Conservation (phyloP, 148 eudicot genomes). For the Silene latifolia region DNA sequence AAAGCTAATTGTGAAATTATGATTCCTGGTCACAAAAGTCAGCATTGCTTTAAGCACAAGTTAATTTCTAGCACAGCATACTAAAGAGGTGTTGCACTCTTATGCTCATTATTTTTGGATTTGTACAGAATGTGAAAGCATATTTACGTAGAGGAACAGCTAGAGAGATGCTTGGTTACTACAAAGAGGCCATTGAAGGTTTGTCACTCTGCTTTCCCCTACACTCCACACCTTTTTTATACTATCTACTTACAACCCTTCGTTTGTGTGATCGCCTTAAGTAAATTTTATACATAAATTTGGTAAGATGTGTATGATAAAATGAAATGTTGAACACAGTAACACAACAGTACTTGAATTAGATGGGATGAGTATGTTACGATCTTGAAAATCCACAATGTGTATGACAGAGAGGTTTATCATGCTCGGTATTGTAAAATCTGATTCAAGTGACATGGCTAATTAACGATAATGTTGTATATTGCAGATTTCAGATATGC, state of each 20-base stretch:
- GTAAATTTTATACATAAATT: neutral
- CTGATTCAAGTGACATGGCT: neutral
- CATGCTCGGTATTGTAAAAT: neutral
- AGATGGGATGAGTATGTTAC: neutral
- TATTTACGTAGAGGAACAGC: slow-evolving; percentile 92
- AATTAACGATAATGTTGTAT: neutral
- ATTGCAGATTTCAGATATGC: slow-evolving; percentile 83
- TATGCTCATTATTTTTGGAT: neutral
- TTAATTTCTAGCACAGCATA: neutral
- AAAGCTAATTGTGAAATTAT: neutral
- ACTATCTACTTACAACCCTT: neutral
- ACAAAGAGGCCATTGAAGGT: slow-evolving; percentile 85
- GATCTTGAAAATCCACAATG: neutral
- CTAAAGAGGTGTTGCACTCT: neutral
- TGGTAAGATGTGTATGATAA: neutral
- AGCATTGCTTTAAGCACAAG: neutral
- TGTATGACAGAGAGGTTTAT: neutral
- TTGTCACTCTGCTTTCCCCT: slow-evolving; percentile 3
- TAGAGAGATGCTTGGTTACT: slow-evolving; percentile 84
- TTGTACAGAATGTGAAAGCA: slow-evolving; percentile 78
- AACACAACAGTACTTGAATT: neutral
- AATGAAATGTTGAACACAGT: too few relatives aligned
- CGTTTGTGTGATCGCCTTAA: neutral
- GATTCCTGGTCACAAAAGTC: neutral
- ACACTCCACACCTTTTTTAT: neutral